Percentiles rank a stretch among this genome's conserved stretches.
These are phyloP conservation scores for Taxawa tesnikishii DNA, from an alignment of 2,329 filamentous ascomycete genomes.

Conservation along the genomic window DNA sequence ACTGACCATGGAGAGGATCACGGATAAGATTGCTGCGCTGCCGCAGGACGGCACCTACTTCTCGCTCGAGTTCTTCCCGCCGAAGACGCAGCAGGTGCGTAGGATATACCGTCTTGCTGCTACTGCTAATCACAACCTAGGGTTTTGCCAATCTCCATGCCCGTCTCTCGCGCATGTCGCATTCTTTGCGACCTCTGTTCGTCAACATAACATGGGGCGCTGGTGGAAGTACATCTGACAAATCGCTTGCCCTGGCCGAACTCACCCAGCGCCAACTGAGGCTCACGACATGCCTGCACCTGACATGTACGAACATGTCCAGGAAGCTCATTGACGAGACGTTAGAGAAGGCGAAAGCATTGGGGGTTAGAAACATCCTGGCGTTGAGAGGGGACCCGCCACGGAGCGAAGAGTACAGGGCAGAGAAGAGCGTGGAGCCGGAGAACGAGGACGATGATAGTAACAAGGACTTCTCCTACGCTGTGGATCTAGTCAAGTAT, in stretches of 20 bases:
- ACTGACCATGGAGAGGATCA: conserved; percentile 87
- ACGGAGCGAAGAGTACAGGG: conserved; percentile 71
- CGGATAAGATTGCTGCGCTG: conserved; percentile 86
- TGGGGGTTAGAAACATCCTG: conserved; percentile 89
- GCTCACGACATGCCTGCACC: conserved; percentile 85
- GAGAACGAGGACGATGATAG: conserved; percentile 48
- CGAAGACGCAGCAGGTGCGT: conserved; percentile 76
- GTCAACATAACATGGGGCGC: conserved; percentile 98
- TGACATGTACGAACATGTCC: conserved; percentile 98
- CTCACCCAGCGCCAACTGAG: conserved; percentile 86
- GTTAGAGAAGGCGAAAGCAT: conserved; percentile 74
- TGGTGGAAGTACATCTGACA: conserved; percentile 79
- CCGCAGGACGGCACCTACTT: conserved; percentile 75
- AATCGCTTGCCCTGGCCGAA: conserved; percentile 88
- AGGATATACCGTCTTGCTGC: conserved; percentile 11
- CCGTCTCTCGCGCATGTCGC: conserved; percentile 88
- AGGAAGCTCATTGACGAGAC: conserved; percentile 74
- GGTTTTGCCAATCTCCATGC: conserved; percentile 89
- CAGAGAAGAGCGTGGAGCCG: conserved; percentile 44
- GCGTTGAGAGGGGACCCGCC: conserved; percentile 87
- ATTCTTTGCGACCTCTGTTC: conserved; percentile 80
- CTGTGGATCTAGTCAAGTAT: conserved; percentile 78
- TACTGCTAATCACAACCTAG: conserved; percentile 19
- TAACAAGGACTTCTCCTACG: conserved; percentile 76
- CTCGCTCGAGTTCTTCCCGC: conserved; percentile 98